Evolutionary conservation across 2,329 filamentous ascomycete genomes (phyloP).

Genomic region (Hortaea werneckii): DNA sequence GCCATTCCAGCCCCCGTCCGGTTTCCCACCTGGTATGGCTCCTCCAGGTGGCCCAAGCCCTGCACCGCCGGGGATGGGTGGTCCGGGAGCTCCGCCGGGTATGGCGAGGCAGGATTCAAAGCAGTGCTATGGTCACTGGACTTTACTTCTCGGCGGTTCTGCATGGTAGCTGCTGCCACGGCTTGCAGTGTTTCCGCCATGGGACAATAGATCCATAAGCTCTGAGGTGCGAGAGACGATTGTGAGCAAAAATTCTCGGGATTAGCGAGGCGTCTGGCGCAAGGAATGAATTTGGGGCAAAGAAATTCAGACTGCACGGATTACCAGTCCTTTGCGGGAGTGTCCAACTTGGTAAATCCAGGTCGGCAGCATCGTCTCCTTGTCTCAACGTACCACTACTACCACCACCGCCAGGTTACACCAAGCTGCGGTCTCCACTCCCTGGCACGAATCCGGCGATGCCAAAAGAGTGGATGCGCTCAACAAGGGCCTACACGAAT

Average conservation of each 20-base stretch:
- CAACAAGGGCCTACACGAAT: too few species aligned
- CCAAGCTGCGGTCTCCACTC: too few species aligned
- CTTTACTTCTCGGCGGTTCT: not conserved
- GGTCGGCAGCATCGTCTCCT: too few species aligned
- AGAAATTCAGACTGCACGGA: too few species aligned
- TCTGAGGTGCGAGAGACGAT: not conserved
- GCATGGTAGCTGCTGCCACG: not conserved
- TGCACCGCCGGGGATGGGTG: slow-evolving; percentile 7
- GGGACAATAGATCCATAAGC: not conserved
- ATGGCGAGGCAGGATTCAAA: not conserved
- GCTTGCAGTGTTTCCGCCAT: not conserved
- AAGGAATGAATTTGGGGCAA: not conserved
- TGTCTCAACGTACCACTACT: too few species aligned
- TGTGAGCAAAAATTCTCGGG: not conserved
- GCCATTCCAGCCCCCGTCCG: slow-evolving; percentile 12
- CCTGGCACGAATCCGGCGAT: too few species aligned
- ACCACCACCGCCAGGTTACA: too few species aligned
- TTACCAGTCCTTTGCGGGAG: too few species aligned
- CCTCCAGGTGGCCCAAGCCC: slow-evolving; percentile 13
- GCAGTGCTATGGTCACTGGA: not conserved
- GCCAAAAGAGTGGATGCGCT: too few species aligned
- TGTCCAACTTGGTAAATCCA: too few species aligned
- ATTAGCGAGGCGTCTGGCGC: not conserved
- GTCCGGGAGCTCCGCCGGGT: slow-evolving; percentile 6
- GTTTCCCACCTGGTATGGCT: slow-evolving; percentile 9